These are phyloP conservation scores for Artemisia tridentata DNA, from an alignment of 129 eudicot genomes.

Conservation along the genomic window DNA sequence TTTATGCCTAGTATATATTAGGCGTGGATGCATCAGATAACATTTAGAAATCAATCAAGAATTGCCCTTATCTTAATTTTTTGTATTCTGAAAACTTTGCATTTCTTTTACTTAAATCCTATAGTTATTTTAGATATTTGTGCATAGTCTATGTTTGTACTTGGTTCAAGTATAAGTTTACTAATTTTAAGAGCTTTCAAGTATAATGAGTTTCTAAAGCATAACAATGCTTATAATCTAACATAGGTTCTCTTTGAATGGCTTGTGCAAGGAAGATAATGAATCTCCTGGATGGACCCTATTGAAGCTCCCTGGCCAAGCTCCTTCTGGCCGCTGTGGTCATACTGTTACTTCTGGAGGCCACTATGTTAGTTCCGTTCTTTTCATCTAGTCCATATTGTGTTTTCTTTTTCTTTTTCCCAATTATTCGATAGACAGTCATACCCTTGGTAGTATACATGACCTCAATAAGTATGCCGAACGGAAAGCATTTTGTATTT, in stretches of 20 bases:
- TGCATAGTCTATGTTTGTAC: not conserved
- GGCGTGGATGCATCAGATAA: constrained; percentile 10
- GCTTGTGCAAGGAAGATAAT: constrained; percentile 87
- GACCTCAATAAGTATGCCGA: too few species aligned
- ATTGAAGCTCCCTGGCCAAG: constrained; percentile 96
- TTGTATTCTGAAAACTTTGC: not conserved
- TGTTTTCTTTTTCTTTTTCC: not conserved
- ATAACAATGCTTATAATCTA: not conserved
- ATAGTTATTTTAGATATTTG: not conserved
- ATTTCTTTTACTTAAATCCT: not conserved
- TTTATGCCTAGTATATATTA: not conserved
- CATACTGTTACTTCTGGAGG: constrained; percentile 95
- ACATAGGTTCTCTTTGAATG: constrained; percentile 19
- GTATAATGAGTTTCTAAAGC: not conserved
- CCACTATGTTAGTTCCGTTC: constrained; percentile 55
- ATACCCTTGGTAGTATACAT: too few species aligned
- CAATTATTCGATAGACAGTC: too few species aligned
- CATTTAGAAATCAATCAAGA: not conserved
- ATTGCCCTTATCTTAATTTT: not conserved
- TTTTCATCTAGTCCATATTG: constrained; percentile 4
- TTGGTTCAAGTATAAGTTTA: too few species aligned
- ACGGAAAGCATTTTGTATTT: too few species aligned
- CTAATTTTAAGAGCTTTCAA: too few species aligned
- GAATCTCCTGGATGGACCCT: constrained; percentile 98
- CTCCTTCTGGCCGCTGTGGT: constrained; percentile 94